phyloP scores from a whole-genome alignment of 2,329 filamentous ascomycete species.

The Claviceps arundinis region DNA sequence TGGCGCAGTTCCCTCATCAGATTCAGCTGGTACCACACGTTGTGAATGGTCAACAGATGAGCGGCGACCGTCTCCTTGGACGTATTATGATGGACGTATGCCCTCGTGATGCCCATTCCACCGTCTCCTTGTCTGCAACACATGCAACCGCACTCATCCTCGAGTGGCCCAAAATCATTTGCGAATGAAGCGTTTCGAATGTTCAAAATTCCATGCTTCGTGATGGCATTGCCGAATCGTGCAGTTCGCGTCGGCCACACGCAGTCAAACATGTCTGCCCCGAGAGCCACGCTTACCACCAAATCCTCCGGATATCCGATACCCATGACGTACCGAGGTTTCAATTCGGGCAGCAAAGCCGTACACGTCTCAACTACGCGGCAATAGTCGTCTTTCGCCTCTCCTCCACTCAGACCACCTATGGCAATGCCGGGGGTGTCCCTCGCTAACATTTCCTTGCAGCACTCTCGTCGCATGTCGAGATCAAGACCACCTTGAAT shows the following conservation, averaged over 20 bases:
- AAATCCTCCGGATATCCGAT: slow-evolving; percentile 96
- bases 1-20: slow-evolving; percentile 66
- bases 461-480: slow-evolving; percentile 73
- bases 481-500: slow-evolving; percentile 92
- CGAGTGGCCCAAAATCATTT: slow-evolving; percentile 70
- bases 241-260: slow-evolving; percentile 97
- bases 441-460: slow-evolving; percentile 71
- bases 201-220: slow-evolving; percentile 68
- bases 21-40: slow-evolving; percentile 81
- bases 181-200: slow-evolving; percentile 64
- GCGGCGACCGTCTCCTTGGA: slow-evolving; percentile 93
- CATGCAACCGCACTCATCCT: slow-evolving; percentile 67
- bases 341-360: slow-evolving; percentile 67
- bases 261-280: slow-evolving; percentile 99
- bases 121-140: slow-evolving; percentile 60
- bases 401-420: slow-evolving; percentile 84
- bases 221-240: slow-evolving; percentile 90
- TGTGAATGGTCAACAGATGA: slow-evolving; percentile 76
- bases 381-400: slow-evolving; percentile 88
- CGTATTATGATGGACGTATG: slow-evolving; percentile 82
- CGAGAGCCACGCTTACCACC: slow-evolving; percentile 82
- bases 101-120: slow-evolving; percentile 69
- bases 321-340: slow-evolving; percentile 98
- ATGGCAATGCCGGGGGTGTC: slow-evolving; percentile 95
- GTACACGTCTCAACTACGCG: slow-evolving; percentile 82